A percentile compares a stretch with the other conserved stretches of the same genome.
phyloP scores from a whole-genome alignment of 139 green algal species.

The Picochlorum sp. region DNA sequence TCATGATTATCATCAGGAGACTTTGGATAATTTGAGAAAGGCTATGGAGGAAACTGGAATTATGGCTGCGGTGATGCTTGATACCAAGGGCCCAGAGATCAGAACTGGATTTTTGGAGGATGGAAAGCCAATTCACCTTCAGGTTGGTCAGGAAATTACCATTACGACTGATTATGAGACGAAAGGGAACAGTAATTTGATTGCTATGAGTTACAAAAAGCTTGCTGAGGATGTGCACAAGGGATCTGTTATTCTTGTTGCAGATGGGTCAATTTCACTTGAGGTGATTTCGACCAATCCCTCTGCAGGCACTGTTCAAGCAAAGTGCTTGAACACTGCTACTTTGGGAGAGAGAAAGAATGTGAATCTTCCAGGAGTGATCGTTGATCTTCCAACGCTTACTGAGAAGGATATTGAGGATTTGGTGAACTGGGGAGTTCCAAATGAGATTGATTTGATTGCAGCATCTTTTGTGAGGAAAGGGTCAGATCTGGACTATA shows the following conservation, averaged over 20 bases:
- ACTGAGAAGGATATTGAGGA: slow-evolving; percentile 94
- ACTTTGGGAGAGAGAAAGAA: slow-evolving; percentile 97
- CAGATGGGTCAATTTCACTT: slow-evolving; percentile 93
- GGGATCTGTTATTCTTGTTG: slow-evolving; percentile 80
- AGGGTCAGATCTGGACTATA: slow-evolving; percentile 81
- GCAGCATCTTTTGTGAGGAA: slow-evolving; percentile 98
- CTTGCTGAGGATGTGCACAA: slow-evolving; percentile 77
- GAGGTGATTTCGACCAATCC: slow-evolving; percentile 78
- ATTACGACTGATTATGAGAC: slow-evolving; percentile 90
- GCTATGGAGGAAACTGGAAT: slow-evolving; percentile 84
- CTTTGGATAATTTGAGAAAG: slow-evolving; percentile 79
- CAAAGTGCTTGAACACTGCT: slow-evolving; percentile 83
- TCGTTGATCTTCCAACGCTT: slow-evolving; percentile 94
- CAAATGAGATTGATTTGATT: slow-evolving; percentile 97
- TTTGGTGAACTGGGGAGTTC: slow-evolving; percentile 87
- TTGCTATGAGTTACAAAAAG: slow-evolving; percentile 89
- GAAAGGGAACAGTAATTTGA: slow-evolving; percentile 67
- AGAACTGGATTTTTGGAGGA: slow-evolving; percentile 88
- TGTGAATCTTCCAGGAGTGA: slow-evolving; percentile 92
- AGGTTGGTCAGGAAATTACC: slow-evolving; percentile 67
- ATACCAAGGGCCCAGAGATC: slow-evolving; percentile 99
- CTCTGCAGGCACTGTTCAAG: slow-evolving; percentile 61
- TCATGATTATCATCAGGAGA: slow-evolving; percentile 94
- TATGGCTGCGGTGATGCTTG: slow-evolving; percentile 96
- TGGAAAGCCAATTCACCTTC: slow-evolving; percentile 73